Conservation (phyloP, 1,284 basidiomycete genomes). For the Fistulina hepatica region DNA sequence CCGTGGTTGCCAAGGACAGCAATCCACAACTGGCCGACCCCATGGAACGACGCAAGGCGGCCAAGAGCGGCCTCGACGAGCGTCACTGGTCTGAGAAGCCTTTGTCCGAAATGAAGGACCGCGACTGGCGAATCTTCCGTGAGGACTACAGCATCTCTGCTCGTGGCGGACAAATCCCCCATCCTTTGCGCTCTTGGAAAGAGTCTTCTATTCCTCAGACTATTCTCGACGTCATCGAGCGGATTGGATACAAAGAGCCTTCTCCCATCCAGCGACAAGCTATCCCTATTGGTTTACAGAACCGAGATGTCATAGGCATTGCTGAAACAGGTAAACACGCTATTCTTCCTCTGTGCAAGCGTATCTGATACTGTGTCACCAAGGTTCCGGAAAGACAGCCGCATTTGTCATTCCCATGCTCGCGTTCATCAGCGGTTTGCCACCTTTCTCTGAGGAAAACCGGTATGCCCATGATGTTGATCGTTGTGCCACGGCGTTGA, state of each 20-base stretch:
- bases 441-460: conserved; percentile 82
- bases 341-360: conserved; percentile 2
- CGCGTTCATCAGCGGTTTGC: conserved; percentile 81
- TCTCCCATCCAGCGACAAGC: conserved; percentile 96
- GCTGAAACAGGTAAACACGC: conserved; percentile 78
- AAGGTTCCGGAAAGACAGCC: conserved; percentile 98
- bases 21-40: conserved; percentile 56
- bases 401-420: conserved; percentile 99
- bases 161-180: conserved; percentile 84
- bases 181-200: conserved; percentile 84
- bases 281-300: conserved; percentile 93
- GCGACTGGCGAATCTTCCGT: conserved; percentile 98
- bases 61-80: conserved; percentile 76
- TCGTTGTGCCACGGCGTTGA: too few species aligned
- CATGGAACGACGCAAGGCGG: conserved; percentile 73
- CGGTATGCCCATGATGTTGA: too few species aligned
- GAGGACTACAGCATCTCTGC: conserved; percentile 97
- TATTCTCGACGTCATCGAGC: conserved; percentile 78
- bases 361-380: neutral
- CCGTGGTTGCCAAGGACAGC: conserved; percentile 26
- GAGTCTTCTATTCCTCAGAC: conserved; percentile 77
- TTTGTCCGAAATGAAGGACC: conserved; percentile 88
- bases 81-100: conserved; percentile 98
- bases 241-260: conserved; percentile 94
- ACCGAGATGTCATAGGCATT: conserved; percentile 94